Percentiles rank a stretch among this genome's conserved stretches.
These are phyloP conservation scores for Mimosa bimucronata DNA, from an alignment of 306 rosid species.

Conservation along the genomic window DNA sequence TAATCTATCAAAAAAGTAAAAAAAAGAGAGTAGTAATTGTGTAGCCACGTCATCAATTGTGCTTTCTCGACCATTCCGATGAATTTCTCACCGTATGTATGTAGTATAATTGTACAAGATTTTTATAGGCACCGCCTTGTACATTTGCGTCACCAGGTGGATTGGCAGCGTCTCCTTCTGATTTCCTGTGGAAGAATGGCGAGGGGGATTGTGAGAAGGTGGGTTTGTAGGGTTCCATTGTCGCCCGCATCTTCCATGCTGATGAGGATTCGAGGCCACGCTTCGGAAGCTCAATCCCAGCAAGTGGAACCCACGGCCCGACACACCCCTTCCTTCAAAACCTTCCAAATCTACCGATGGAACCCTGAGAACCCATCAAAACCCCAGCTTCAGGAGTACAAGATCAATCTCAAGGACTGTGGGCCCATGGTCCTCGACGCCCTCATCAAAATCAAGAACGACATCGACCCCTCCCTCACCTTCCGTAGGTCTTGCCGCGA, in stretches of 20 bases:
- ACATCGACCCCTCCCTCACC: slow-evolving; percentile 75
- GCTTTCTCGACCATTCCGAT: background rate
- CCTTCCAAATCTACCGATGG: slow-evolving; percentile 97
- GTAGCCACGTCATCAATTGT: background rate
- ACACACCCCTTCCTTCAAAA: slow-evolving; percentile 42
- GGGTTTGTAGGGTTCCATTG: slow-evolving; percentile 45
- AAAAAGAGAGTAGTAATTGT: background rate
- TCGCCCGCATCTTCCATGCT: slow-evolving; percentile 46
- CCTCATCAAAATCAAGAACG: slow-evolving; percentile 90
- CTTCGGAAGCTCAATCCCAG: slow-evolving; percentile 71
- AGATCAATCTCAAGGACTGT: slow-evolving; percentile 86
- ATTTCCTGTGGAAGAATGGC: slow-evolving; percentile 54
- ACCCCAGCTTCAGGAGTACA: slow-evolving; percentile 73
- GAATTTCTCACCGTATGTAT: background rate
- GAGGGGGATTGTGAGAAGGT: slow-evolving; percentile 57
- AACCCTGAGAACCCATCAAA: slow-evolving; percentile 73
- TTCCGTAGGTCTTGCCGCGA: slow-evolving; percentile 94
- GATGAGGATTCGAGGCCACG: slow-evolving; percentile 49
- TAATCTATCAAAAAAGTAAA: too few species aligned
- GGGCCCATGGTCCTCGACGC: slow-evolving; percentile 99
- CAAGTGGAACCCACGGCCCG: slow-evolving; percentile 50
- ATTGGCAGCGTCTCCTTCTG: too few species aligned
- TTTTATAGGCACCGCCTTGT: background rate
- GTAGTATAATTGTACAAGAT: too few species aligned
- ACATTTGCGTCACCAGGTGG: too few species aligned